Evolutionary conservation across 352 stramenopile species (phyloP).

Genomic region (Pythium chondricola): DNA sequence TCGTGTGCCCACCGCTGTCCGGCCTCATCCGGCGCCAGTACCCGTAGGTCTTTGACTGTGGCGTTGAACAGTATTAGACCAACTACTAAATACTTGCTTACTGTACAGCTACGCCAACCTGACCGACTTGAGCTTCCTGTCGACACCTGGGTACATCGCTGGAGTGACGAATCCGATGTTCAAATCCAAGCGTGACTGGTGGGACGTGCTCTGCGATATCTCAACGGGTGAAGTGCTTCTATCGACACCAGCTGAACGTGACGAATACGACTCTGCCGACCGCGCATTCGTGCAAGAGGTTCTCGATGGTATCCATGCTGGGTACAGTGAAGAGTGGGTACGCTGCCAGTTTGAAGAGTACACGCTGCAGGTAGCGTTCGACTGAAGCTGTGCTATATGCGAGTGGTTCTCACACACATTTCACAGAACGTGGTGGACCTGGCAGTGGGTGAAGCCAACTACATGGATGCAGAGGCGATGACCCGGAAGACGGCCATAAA

Average conservation of each 20-base stretch:
- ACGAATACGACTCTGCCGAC: constrained; percentile 67
- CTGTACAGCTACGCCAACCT: constrained; percentile 90
- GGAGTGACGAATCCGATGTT: constrained; percentile 92
- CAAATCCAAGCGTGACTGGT: constrained; percentile 88
- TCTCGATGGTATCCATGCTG: constrained; percentile 68
- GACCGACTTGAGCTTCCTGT: constrained; percentile 84
- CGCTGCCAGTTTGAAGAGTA: constrained; percentile 87
- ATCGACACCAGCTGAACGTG: constrained; percentile 49
- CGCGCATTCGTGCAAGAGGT: constrained; percentile 76
- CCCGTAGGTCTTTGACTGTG: too few species aligned
- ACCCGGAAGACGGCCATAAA: constrained; percentile 73
- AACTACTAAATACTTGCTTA: too few species aligned
- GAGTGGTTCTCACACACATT: neutral
- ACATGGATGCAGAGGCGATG: constrained; percentile 64
- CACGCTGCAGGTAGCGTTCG: constrained; percentile 47
- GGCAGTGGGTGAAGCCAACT: constrained; percentile 67
- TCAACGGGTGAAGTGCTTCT: constrained; percentile 73
- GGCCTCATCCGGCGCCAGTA: constrained; percentile 77
- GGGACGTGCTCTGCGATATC: constrained; percentile 87
- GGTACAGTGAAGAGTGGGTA: constrained; percentile 84
- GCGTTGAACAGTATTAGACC: too few species aligned
- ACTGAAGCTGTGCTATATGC: neutral
- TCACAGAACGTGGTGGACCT: constrained; percentile 72
- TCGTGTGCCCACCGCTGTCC: constrained; percentile 76
- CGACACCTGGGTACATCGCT: constrained; percentile 80